A percentile compares a stretch with the other conserved stretches of the same genome.
These are phyloP conservation scores for Lachnellula suecica DNA, from an alignment of 2,329 filamentous ascomycete species.

Conservation along the genomic window DNA sequence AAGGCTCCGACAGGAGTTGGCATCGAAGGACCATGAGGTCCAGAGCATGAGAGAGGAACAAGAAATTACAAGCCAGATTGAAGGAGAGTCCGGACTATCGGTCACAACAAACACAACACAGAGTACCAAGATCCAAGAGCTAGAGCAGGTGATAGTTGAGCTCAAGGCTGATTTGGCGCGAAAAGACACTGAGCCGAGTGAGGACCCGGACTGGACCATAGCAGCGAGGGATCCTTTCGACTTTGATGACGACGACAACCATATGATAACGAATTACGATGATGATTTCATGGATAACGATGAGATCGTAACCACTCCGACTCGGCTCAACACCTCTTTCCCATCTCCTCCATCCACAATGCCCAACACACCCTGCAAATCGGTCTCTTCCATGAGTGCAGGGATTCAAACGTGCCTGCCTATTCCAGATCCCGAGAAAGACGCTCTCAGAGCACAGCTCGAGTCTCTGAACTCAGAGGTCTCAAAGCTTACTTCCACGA, in stretches of 20 bases:
- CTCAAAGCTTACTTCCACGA: conserved; percentile 21
- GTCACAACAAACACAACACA: conserved; percentile 15
- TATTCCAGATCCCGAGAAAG: conserved; percentile 24
- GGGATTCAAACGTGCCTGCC: conserved; percentile 21
- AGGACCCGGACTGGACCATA: conserved; percentile 47
- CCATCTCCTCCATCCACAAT: conserved; percentile 32
- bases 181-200: conserved; percentile 19
- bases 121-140: conserved; percentile 24
- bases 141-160: conserved; percentile 27
- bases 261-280: conserved; percentile 34
- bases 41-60: conserved; percentile 30
- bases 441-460: conserved; percentile 25
- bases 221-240: conserved; percentile 45
- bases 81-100: conserved; percentile 22
- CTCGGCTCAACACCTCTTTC: conserved; percentile 28
- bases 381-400: conserved; percentile 13
- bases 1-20: conserved; percentile 47
- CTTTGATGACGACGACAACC: conserved; percentile 27
- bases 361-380: conserved; percentile 29
- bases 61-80: conserved; percentile 29
- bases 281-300: conserved; percentile 20
- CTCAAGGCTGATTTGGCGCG: conserved; percentile 27
- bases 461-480: conserved; percentile 25
- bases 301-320: conserved; percentile 29
- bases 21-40: conserved; percentile 28